Conservation (phyloP, 345 rosid species). For the Adansonia digitata region DNA sequence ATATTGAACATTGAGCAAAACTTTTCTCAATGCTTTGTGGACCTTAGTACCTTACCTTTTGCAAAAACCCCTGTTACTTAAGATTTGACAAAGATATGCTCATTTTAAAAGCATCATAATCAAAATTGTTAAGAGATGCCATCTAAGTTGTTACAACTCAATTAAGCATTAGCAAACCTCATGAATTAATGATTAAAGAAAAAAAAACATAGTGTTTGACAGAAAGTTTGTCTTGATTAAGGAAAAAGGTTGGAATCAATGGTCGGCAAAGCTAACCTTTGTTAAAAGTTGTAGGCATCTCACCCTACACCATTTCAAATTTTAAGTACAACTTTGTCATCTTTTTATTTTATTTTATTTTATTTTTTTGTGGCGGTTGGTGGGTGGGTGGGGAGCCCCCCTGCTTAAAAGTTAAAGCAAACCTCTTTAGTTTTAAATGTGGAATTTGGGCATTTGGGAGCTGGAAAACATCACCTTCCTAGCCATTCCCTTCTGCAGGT, state of each 20-base stretch:
- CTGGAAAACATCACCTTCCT: too few species aligned
- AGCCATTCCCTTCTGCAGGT: neutral
- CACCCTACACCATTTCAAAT: neutral
- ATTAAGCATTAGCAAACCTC: neutral
- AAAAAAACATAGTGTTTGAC: neutral
- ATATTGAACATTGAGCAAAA: too few species aligned
- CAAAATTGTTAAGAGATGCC: neutral
- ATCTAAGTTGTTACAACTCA: neutral
- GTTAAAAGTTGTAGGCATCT: neutral
- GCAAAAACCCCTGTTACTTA: neutral
- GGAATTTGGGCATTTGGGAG: neutral
- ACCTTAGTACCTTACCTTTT: neutral
- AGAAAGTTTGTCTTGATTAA: neutral
- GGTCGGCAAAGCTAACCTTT: neutral
- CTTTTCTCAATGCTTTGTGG: too few species aligned
- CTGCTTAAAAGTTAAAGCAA: too few species aligned
- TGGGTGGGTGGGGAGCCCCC: too few species aligned
- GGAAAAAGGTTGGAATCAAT: neutral
- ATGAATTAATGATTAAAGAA: neutral
- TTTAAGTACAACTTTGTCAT: neutral
- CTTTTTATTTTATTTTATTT: too few species aligned
- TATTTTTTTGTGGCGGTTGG: too few species aligned
- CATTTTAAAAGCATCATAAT: neutral
- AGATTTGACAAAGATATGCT: neutral
- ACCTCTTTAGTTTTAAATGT: neutral